Percentiles rank a stretch among this genome's conserved stretches.
phyloP scores from a whole-genome alignment of 2,329 filamentous ascomycete genomes.

The Sporothrix pallida region DNA sequence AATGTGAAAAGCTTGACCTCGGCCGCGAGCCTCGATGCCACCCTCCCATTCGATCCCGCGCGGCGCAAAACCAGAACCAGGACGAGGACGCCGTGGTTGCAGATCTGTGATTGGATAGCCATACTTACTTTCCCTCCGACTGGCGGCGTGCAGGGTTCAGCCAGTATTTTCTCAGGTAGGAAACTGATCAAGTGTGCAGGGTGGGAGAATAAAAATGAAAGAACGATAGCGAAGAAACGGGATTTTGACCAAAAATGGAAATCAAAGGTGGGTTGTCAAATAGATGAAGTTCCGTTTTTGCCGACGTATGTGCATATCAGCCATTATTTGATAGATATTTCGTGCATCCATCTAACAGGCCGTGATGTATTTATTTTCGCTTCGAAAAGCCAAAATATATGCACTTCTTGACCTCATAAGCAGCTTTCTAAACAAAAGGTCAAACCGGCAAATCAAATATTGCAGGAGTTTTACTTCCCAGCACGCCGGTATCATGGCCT shows the following conservation, averaged over 20 bases:
- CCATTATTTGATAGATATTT: too few species aligned
- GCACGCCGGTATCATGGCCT: not conserved
- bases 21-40: conserved; percentile 8
- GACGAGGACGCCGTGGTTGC: not conserved
- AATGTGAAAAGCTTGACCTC: not conserved
- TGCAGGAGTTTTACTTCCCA: not conserved
- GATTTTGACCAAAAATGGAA: not conserved
- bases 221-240: not conserved
- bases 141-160: not conserved
- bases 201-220: not conserved
- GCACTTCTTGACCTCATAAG: too few species aligned
- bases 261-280: not conserved
- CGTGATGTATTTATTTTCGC: too few species aligned
- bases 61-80: conserved; percentile 9
- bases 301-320: not conserved
- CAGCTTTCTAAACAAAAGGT: too few species aligned
- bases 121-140: not conserved
- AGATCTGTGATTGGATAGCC: not conserved
- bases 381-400: too few species aligned
- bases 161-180: not conserved
- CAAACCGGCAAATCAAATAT: not conserved
- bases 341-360: too few species aligned
- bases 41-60: not conserved
- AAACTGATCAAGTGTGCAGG: not conserved
- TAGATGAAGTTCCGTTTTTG: not conserved